Evolutionary conservation across 2,329 filamentous ascomycete genomes (phyloP).

Genomic region (Bipolaris sorokiniana): DNA sequence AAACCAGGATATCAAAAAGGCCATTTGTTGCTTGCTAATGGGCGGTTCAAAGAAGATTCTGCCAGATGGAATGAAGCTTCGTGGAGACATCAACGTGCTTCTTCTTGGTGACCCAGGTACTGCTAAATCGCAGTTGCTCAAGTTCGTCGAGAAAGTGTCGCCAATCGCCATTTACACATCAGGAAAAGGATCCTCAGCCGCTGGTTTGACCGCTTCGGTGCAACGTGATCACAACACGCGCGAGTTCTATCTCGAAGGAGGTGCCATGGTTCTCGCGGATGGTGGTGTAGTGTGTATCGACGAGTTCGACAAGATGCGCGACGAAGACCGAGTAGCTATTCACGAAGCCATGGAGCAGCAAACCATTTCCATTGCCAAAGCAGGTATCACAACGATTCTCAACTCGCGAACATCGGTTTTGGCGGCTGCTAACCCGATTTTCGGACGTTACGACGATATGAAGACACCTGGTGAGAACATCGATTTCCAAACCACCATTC

Average conservation of each 20-base stretch:
- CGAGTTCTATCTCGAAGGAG: slow-evolving; percentile 97
- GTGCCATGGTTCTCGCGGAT: slow-evolving; percentile 97
- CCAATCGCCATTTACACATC: slow-evolving; percentile 99
- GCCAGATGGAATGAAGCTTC: slow-evolving; percentile 94
- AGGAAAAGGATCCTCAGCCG: slow-evolving; percentile 95
- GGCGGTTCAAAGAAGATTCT: slow-evolving; percentile 98
- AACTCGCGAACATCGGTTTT: slow-evolving; percentile 95
- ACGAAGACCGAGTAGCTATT: slow-evolving; percentile 96
- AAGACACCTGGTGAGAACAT: slow-evolving; percentile 98
- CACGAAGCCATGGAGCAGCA: slow-evolving; percentile 99
- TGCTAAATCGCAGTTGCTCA: slow-evolving; percentile 94
- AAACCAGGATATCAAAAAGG: slow-evolving; percentile 94
- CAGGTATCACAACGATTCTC: slow-evolving; percentile 96
- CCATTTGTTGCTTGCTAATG: slow-evolving; percentile 90
- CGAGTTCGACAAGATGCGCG: slow-evolving; percentile 99
- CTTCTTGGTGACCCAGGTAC: slow-evolving; percentile 97
- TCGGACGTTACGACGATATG: slow-evolving; percentile 96
- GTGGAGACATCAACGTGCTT: slow-evolving; percentile 97
- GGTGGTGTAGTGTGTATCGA: slow-evolving; percentile 98
- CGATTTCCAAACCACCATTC: slow-evolving; percentile 97
- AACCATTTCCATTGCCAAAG: slow-evolving; percentile 98
- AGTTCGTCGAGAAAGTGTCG: slow-evolving; percentile 95
- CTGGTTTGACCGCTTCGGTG: slow-evolving; percentile 95
- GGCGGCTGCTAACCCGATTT: slow-evolving; percentile 95
- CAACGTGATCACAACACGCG: slow-evolving; percentile 89